Evolutionary conservation across 257 asterid genomes (phyloP).

Genomic region (Solanum sitiens): DNA sequence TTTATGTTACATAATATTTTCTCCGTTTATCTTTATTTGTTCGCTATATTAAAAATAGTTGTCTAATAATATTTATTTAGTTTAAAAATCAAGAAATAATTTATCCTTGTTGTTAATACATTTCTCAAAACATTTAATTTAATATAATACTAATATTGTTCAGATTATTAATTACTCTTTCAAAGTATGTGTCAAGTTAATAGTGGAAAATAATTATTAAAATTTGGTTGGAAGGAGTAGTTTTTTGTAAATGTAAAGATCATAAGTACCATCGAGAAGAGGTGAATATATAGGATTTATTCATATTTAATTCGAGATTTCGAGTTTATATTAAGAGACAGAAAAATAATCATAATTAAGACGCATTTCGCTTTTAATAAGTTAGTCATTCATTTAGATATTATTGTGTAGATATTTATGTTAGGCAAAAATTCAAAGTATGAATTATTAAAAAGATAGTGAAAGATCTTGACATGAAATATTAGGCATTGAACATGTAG

Average conservation of each 20-base stretch:
- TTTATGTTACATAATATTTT: no score
- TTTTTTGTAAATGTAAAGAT: background rate
- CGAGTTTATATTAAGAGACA: rapidly evolving
- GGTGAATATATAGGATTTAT: rapidly evolving
- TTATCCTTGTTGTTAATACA: no score
- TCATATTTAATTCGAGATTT: no score
- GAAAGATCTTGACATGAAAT: background rate
- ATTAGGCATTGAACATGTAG: background rate
- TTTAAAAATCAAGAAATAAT: background rate
- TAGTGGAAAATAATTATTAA: no score
- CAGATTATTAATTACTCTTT: no score
- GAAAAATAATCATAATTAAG: rapidly evolving
- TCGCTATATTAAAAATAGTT: rapidly evolving
- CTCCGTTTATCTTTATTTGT: rapidly evolving
- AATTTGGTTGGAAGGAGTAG: rapidly evolving
- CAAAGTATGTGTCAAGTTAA: no score
- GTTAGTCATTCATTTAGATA: background rate
- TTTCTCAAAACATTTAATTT: no score
- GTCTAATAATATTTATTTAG: no score
- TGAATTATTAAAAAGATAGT: background rate
- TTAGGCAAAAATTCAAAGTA: background rate
- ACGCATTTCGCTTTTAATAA: no score
- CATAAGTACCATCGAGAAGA: background rate
- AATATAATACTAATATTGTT: no score
- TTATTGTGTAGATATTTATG: background rate